phyloP scores from a whole-genome alignment of 1,139 yeast genomes.

The Sugiyamaella neomexicana region DNA sequence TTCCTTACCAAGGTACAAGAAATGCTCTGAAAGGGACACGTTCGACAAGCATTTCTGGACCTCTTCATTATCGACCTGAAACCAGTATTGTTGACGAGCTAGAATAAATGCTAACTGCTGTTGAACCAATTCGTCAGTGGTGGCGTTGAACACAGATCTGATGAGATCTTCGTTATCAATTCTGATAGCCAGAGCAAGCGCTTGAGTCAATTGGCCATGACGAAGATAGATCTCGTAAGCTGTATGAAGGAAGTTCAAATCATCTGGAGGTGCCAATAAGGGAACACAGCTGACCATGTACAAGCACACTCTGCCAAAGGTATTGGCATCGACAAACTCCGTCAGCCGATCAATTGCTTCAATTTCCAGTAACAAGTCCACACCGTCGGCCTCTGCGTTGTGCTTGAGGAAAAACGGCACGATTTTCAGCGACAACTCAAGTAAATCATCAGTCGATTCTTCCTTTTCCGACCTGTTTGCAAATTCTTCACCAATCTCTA shows the following conservation, averaged over 20 bases:
- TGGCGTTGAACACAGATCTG: conserved; percentile 71
- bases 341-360: conserved; percentile 84
- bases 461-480: conserved; percentile 61
- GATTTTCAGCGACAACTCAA: conserved; percentile 69
- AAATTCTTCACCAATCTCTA: conserved; percentile 90
- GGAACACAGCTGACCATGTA: conserved; percentile 97
- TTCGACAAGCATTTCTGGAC: conserved; percentile 88
- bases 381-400: conserved; percentile 98
- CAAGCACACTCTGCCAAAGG: conserved; percentile 85
- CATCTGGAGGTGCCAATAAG: conserved; percentile 93
- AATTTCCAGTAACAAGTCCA: conserved; percentile 84
- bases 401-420: conserved; percentile 90
- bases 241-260: conserved; percentile 77
- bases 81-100: conserved; percentile 83
- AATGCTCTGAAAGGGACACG: conserved; percentile 74
- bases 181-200: conserved; percentile 83
- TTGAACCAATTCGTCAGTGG: conserved; percentile 70
- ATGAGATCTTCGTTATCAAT: conserved; percentile 80
- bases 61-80: conserved; percentile 66
- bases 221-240: conserved; percentile 86
- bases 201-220: conserved; percentile 83
- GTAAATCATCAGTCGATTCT: conserved; percentile 47
- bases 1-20: conserved; percentile 77
- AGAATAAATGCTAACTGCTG: conserved; percentile 90
- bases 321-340: conserved; percentile 78